Evolutionary conservation across 2,329 filamentous ascomycete genomes (phyloP), one percentile per base, ranked within the genome.

Genomic region (Rhinocladiella mackenziei): DNA sequence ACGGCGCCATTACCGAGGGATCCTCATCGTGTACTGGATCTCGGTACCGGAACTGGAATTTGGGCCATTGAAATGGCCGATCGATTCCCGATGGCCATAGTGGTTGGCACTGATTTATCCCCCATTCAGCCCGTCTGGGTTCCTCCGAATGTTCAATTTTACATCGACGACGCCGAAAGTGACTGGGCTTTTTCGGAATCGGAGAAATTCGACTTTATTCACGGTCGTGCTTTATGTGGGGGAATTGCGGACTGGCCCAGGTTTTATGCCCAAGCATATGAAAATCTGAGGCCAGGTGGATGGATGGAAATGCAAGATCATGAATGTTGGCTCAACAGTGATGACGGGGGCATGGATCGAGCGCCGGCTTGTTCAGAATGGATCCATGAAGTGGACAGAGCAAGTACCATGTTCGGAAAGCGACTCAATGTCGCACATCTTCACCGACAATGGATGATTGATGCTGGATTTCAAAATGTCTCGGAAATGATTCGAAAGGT

Each of bases 221-320:
- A 62, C 30, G 40, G 40, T 9, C 69, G 79, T 3, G 71, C 76
- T 43, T 74, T 75, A 2, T 72, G 74, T 11, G 71, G 75, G 65
- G 74, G 72, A 2, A 73, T 81, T 46, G 73, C 69, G 38, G 69
- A 81, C 54, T 81, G 76, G 76, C 66, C 66, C 13, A 59, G 61
- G 10, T 67, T 1, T 64, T 70, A 29, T 32, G 26, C 34, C 8
- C 41, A 49, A 32, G 40, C 54, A 34, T 56, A 53, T 28, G 41
- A 54, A 1, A 52, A 57, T 31, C 53, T 45, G 23, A 30, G 56
- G 11, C 67, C 69, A 0, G 70, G 67, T 13, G 70, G 67, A 14
- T 69, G 60, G 55, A 56, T 71, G 11, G 69, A 74, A 32, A 58
- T 59, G 30, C 54, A 60, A 15, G 61, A 71, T 20, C 54, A 63